Conservation (phyloP, 257 asterid genomes). For the Rauvolfia tetraphylla region DNA sequence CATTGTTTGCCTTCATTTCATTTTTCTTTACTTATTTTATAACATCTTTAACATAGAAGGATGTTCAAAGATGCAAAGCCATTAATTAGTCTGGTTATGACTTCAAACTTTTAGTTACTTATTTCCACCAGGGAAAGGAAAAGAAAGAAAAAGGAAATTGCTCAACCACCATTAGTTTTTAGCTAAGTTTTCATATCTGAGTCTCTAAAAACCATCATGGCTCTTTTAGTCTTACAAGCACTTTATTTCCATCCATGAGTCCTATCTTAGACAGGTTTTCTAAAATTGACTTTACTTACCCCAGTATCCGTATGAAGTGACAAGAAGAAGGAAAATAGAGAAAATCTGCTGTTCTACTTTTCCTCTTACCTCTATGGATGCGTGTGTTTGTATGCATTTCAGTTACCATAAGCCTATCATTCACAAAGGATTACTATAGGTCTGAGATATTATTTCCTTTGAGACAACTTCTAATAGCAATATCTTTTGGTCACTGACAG, state of each 20-base stretch:
- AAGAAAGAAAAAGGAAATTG: background rate
- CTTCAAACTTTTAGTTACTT: background rate
- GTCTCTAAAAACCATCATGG: too few species aligned
- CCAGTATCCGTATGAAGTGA: too few species aligned
- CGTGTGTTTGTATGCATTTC: background rate
- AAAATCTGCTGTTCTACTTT: background rate
- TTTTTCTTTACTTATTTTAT: background rate
- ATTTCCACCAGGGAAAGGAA: background rate
- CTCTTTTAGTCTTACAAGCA: background rate
- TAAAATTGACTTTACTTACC: background rate
- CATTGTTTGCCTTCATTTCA: background rate
- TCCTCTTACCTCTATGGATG: background rate
- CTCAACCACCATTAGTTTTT: background rate
- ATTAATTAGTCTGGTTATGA: too few species aligned
- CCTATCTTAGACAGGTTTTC: background rate
- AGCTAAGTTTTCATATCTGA: too few species aligned
- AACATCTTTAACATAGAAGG: too few species aligned
- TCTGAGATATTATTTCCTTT: slow-evolving; percentile 3
- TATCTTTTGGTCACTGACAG: too few species aligned
- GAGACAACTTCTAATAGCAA: too few species aligned
- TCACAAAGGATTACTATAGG: background rate
- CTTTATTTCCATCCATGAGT: background rate
- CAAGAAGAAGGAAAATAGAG: too few species aligned
- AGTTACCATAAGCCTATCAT: background rate
- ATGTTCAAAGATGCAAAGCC: too few species aligned